These are phyloP conservation scores for Candida pseudoglaebosa DNA, from an alignment of 805 yeast species.

Conservation along the genomic window DNA sequence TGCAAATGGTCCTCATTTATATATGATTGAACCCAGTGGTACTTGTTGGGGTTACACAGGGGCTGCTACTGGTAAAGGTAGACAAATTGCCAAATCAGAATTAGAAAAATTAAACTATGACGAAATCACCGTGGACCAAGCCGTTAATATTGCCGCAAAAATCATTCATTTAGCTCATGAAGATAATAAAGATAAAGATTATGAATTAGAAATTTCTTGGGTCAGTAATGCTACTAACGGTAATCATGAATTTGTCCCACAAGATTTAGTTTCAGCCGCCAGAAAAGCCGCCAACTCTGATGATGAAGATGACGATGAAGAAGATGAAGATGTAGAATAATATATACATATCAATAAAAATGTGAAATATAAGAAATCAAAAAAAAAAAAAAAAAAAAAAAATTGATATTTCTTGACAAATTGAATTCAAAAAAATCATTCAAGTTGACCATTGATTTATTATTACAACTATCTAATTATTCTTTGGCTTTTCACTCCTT, in stretches of 20 bases:
- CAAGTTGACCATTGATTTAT: too few relatives aligned
- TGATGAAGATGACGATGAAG: constrained; percentile 71
- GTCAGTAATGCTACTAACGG: constrained; percentile 73
- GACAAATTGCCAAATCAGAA: constrained; percentile 97
- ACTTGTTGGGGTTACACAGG: constrained; percentile 96
- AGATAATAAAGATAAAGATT: constrained; percentile 95
- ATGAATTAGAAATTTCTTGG: constrained; percentile 94
- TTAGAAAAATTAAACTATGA: constrained; percentile 83
- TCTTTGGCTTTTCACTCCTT: too few relatives aligned
- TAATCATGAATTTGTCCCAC: constrained; percentile 74
- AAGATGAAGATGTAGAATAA: constrained; percentile 31
- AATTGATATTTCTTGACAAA: not conserved
- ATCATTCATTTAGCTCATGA: constrained; percentile 94
- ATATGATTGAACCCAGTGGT: constrained; percentile 98
- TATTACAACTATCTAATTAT: too few relatives aligned
- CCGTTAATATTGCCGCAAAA: constrained; percentile 90
- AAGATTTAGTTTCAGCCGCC: constrained; percentile 77
- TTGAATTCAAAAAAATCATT: not conserved
- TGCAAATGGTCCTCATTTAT: constrained; percentile 83
- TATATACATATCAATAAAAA: too few relatives aligned
- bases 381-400: too few relatives aligned
- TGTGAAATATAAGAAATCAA: too few relatives aligned
- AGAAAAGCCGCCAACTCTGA: constrained; percentile 78
- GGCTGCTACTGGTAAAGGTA: constrained; percentile 97
- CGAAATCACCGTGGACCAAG: constrained; percentile 69